Base-by-base conservation (phyloP, 257 asterid genomes). In the Eucommia ulmoides region DNA sequence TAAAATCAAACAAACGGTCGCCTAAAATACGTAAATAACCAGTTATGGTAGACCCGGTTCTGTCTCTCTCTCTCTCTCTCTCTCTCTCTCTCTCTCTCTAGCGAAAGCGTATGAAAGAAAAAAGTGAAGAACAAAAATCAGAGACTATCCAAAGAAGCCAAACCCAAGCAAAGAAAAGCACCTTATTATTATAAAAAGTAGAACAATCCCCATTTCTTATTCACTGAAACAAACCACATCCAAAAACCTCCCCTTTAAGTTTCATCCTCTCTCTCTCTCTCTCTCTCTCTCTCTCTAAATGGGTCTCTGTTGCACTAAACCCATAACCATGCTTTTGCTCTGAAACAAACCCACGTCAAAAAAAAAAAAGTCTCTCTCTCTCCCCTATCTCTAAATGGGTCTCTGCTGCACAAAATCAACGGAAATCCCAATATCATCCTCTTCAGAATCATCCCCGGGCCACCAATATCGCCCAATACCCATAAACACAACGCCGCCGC, bases 141-240 rank as follows among this genome's bases (percentile, higher is more conserved):
- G 53, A 29, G 55, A 18, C 29, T 45, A 54, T 18, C 53, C 65
- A n/a, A n/a, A n/a, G n/a, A n/a, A n/a, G n/a, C n/a, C n/a, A n/a
- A n/a, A n/a, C n/a, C n/a, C n/a, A n/a, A n/a, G n/a, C n/a, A 71
- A 83, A 79, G 89, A 78, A 83, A 83, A 70, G 94, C 73, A 83
- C 76, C 84, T 69, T 52, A 46, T 74, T 17, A 49, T 14, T 6
- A 25, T 22, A 0, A 23, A 29, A 23, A 23, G 41, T 38, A 47
- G 20, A 23, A 12, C 17, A 23, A 55, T 19, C 52, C 15, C 53
- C 15, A 46, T 62, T 45, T 48, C 58, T 20, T 47, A 20, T 54
- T 29, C 61, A 44, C 35, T 38, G 26, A 56, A 38, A 64, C 50
- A 45, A 45, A 42, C 55, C 19, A 22, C 23, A 21, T 10, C 11